Percentiles rank a stretch among this genome's conserved stretches.
These are phyloP conservation scores for Meyerozyma elateridarum DNA, from an alignment of 1,139 yeast genomes.

Conservation along the genomic window DNA sequence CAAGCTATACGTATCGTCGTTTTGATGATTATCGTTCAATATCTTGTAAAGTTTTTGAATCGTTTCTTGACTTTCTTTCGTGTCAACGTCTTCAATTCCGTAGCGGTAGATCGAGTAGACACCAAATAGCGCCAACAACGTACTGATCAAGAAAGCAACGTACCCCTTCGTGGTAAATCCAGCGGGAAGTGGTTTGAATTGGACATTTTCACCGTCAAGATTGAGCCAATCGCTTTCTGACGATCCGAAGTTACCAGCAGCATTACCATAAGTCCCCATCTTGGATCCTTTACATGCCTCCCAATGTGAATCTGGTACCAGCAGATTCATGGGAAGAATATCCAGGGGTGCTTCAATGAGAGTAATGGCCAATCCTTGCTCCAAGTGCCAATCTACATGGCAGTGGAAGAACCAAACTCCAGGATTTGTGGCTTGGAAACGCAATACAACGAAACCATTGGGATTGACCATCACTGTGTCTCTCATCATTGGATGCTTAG, in stretches of 20 bases:
- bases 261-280: conserved; percentile 55
- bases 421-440: conserved; percentile 77
- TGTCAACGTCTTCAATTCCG: conserved; percentile 57
- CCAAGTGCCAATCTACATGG: conserved; percentile 92
- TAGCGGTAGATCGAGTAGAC: conserved; percentile 49
- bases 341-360: conserved; percentile 69
- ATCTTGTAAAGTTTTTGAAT: conserved; percentile 10
- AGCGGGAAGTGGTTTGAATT: conserved; percentile 52
- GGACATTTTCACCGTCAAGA: conserved; percentile 53
- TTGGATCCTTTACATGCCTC: conserved; percentile 54
- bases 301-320: conserved; percentile 45
- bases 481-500: conserved; percentile 59
- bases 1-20: conserved; percentile 1
- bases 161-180: conserved; percentile 71
- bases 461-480: conserved; percentile 64
- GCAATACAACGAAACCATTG: conserved; percentile 59
- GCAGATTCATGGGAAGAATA: conserved; percentile 23
- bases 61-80: conserved; percentile 36
- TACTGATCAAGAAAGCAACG: conserved; percentile 54
- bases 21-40: conserved; percentile 9
- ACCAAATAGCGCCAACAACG: conserved; percentile 56
- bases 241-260: conserved; percentile 51
- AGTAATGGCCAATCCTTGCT: conserved; percentile 74
- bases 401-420: conserved; percentile 95
- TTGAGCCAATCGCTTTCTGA: conserved; percentile 43